Conservation (phyloP, 2,329 filamentous ascomycete genomes). For the Nemania bipapillata region DNA sequence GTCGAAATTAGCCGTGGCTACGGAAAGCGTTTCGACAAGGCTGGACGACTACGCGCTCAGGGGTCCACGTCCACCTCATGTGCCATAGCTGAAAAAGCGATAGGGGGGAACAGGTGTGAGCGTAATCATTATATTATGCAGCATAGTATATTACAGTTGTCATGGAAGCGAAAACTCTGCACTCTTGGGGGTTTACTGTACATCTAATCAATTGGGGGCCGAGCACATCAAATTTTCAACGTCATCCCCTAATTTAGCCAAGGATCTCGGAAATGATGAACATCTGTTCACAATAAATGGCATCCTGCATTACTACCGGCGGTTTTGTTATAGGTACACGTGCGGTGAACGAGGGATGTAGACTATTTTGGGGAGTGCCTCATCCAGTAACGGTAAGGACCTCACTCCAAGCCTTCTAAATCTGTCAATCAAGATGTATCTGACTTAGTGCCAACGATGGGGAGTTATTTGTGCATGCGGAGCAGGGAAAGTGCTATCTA, state of each 20-base stretch:
- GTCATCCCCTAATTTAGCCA: slow-evolving; percentile 3
- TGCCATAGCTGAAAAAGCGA: not conserved
- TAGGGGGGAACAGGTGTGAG: not conserved
- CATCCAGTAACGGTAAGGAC: not conserved
- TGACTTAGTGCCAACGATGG: slow-evolving; percentile 1
- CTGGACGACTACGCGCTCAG: not conserved
- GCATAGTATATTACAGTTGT: slow-evolving; percentile 9
- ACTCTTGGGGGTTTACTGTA: not conserved
- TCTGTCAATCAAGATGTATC: not conserved
- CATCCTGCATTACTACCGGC: not conserved
- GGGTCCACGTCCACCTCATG: slow-evolving; percentile 2
- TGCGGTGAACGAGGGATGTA: slow-evolving; percentile 18
- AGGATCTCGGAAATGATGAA: not conserved
- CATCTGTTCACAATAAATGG: not conserved
- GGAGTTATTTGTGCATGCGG: not conserved
- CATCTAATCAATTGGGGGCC: slow-evolving; percentile 23
- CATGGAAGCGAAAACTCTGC: slow-evolving; percentile 19
- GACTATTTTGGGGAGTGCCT: not conserved
- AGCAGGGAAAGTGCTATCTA: slow-evolving; percentile 2
- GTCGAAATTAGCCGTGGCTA: not conserved
- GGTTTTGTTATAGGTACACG: slow-evolving; percentile 3
- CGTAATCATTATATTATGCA: slow-evolving; percentile 23
- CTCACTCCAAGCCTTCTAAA: not conserved
- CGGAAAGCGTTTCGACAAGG: not conserved
- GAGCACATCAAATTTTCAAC: slow-evolving; percentile 13